These are phyloP conservation scores for Dimargaris xerosporica DNA, from an alignment of 192 early-diverging fungal genomes.

Conservation along the genomic window DNA sequence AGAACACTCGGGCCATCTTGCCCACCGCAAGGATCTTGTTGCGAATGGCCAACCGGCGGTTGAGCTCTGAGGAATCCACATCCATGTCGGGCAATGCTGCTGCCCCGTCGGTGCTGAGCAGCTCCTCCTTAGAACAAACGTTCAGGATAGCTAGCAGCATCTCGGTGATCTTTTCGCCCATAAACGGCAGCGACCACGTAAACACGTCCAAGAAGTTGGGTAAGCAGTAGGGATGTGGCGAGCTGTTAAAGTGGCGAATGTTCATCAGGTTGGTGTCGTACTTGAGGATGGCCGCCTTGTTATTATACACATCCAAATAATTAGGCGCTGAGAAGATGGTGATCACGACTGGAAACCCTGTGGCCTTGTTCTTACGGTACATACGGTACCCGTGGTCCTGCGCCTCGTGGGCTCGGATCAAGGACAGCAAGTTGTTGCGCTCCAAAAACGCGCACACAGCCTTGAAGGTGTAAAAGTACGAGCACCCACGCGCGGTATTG, in stretches of 20 bases:
- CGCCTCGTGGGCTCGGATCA: slow-evolving; percentile 27
- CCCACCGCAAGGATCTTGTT: slow-evolving; percentile 85
- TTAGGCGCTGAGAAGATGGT: slow-evolving; percentile 28
- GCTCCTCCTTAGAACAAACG: slow-evolving; percentile 81
- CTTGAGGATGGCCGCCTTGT: slow-evolving; percentile 69
- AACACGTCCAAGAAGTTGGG: slow-evolving; percentile 96
- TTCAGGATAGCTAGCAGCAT: slow-evolving; percentile 82
- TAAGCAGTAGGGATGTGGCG: slow-evolving; percentile 87
- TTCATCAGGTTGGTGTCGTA: slow-evolving; percentile 98
- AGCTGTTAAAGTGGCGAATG: slow-evolving; percentile 67
- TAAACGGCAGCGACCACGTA: slow-evolving; percentile 84
- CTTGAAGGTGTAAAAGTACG: slow-evolving; percentile 59
- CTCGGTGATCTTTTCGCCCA: slow-evolving; percentile 88
- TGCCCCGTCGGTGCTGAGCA: slow-evolving; percentile 35
- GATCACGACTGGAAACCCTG: slow-evolving; percentile 60
- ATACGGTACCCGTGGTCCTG: slow-evolving; percentile 26
- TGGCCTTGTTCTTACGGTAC: slow-evolving; percentile 37
- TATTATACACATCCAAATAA: slow-evolving; percentile 19
- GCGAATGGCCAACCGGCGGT: slow-evolving; percentile 43
- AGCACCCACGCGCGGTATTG: slow-evolving; percentile 80
- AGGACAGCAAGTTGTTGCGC: slow-evolving; percentile 21
- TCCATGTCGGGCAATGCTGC: neutral
- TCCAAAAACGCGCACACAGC: slow-evolving; percentile 23
- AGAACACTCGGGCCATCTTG: slow-evolving; percentile 66
- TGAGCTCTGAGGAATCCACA: neutral